Base-by-base conservation (phyloP, 768 basidiomycete species). In the Porphyrellus cyaneotinctus region DNA sequence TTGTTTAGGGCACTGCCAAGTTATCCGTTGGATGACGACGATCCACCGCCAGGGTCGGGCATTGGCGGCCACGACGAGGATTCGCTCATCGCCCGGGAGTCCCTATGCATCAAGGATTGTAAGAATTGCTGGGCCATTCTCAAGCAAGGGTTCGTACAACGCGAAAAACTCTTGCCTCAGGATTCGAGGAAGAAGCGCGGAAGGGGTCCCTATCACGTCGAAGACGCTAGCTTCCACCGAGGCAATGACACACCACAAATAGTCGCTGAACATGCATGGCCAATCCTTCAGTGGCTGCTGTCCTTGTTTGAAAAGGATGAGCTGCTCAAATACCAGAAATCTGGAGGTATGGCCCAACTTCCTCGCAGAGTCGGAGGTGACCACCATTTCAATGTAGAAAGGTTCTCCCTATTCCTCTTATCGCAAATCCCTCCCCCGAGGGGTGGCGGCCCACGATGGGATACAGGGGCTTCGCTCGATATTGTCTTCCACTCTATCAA, bases 231-330 rank as follows among this genome's bases (percentile, higher is more conserved):
- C 49, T 60, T 62, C 47, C 66, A 61, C 30, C 58, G 56, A 50
- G 47, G 30, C 49, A 37, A 20, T 18, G 47, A n/a, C n/a, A 47
- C 47, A 4, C 65, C 65, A 20, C 51, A 59, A 42, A 62, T 76
- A 12, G 77, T 90, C 22, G 81, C 79, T 22, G 75, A 79, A 43
- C 72, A 83, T 54, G 82, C 87, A 6, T 91, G 89, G 88, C 76
- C 79, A 28, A 64, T 84, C 37, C 74, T 91, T n/a, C 79, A 82
- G 20, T 90, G 85, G 84, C 58, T 90, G 0, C 49, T 91, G 12
- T 64, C 70, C 20, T 58, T 90, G 18, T 88, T 88, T 57, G 87
- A 91, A 62, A 78, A 77, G 57, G 87, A 90, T 54, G 82, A 88
- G 58, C 55, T 59, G 11, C 53, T 68, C 44, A 60, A 62, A 10